Percentiles rank a stretch among this genome's conserved stretches.
phyloP scores from a whole-genome alignment of 2,329 filamentous ascomycete genomes.

The Boeremia lycopersici region DNA sequence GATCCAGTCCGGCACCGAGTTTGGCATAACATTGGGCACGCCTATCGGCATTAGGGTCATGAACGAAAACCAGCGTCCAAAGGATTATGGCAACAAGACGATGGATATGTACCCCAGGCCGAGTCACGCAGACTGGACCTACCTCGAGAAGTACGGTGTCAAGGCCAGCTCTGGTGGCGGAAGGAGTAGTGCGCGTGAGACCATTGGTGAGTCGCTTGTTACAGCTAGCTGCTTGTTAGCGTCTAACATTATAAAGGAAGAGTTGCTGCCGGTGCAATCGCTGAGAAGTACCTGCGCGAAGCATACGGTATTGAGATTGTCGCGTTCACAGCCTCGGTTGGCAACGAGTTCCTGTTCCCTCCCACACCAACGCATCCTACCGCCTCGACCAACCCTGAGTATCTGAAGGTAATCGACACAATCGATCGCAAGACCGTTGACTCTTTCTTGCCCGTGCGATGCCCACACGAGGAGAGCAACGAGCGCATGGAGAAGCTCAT shows the following conservation, averaged over 20 bases:
- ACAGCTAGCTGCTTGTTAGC: background rate
- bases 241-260: slow-evolving; percentile 59
- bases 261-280: slow-evolving; percentile 89
- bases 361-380: slow-evolving; percentile 69
- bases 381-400: slow-evolving; percentile 76
- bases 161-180: slow-evolving; percentile 91
- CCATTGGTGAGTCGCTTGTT: slow-evolving; percentile 66
- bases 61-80: slow-evolving; percentile 91
- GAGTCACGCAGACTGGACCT: slow-evolving; percentile 95
- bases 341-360: slow-evolving; percentile 77
- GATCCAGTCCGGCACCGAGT: slow-evolving; percentile 92
- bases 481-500: slow-evolving; percentile 80
- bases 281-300: slow-evolving; percentile 86
- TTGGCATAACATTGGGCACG: slow-evolving; percentile 86
- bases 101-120: slow-evolving; percentile 93
- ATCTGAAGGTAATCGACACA: slow-evolving; percentile 73
- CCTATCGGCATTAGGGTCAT: slow-evolving; percentile 86
- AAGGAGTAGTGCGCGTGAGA: slow-evolving; percentile 90
- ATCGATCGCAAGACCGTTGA: slow-evolving; percentile 81
- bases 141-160: slow-evolving; percentile 94
- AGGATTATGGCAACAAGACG: slow-evolving; percentile 87
- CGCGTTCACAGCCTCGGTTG: slow-evolving; percentile 86
- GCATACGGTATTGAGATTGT: slow-evolving; percentile 89
- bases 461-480: slow-evolving; percentile 71
- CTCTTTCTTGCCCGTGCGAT: slow-evolving; percentile 82